These are phyloP conservation scores for Tetracentron sinense DNA, from an alignment of 164 flowering plant species.

Conservation along the genomic window DNA sequence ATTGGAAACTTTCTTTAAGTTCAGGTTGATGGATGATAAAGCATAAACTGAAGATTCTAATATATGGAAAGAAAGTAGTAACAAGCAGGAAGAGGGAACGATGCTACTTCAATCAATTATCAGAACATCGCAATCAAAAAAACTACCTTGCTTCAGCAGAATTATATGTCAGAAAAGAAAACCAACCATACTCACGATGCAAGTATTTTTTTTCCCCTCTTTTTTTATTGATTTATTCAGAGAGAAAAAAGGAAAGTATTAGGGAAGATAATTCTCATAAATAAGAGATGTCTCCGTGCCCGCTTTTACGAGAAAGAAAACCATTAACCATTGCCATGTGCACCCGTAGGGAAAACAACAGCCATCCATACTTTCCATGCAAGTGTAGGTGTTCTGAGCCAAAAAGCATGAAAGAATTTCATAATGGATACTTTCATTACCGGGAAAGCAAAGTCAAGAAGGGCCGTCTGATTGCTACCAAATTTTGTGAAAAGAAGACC, in stretches of 20 bases:
- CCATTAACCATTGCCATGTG: too few species aligned
- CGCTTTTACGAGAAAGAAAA: too few species aligned
- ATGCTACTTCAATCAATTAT: background rate
- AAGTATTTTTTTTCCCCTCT: background rate
- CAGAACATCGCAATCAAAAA: background rate
- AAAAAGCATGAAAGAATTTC: background rate
- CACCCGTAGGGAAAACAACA: too few species aligned
- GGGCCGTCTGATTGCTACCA: conserved; percentile 87
- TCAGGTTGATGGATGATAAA: background rate
- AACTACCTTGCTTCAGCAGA: background rate
- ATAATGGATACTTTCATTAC: conserved; percentile 30
- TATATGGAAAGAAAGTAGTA: too few species aligned
- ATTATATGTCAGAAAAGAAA: background rate
- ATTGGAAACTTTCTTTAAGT: background rate
- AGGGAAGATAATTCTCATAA: too few species aligned
- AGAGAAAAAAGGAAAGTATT: background rate
- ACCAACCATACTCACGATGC: background rate
- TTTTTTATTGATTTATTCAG: background rate
- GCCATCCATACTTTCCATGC: too few species aligned
- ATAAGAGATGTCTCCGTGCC: too few species aligned
- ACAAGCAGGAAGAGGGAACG: too few species aligned
- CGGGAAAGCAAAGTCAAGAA: conserved; percentile 93
- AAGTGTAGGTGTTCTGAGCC: background rate
- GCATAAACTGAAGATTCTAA: background rate
- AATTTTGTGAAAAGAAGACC: conserved; percentile 90